Base-by-base conservation (phyloP, 2,329 filamentous ascomycete species). In the Grosmannia clavigera region DNA sequence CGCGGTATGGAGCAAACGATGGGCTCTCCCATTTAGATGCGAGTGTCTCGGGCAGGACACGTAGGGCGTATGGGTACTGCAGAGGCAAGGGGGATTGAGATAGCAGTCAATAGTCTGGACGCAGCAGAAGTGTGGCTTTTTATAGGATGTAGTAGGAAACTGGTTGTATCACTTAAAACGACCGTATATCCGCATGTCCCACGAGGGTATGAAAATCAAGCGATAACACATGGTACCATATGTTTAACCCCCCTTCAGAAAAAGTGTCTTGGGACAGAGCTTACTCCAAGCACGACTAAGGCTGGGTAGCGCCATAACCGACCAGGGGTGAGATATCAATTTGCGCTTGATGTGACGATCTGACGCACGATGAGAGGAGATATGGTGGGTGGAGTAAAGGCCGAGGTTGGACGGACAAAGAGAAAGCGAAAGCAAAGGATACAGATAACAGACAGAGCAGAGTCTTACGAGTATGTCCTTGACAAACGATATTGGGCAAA, bases 21-120 rank as follows among this genome's bases (percentile, higher is more conserved):
- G 81, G 74, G 57, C 75, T 77, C 68, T 86, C 76, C 89, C 89
- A 94, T 67, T 88, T 78, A 59, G 78, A 75, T 60, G 79, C 75
- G 62, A 92, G 77, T 60, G 84, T 81, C 61, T 76, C 72, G 55
- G 86, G 83, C 56, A 92, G 81, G 55, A 79, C 82, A 57, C 80
- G 72, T 62, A 92, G 76, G 58, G 87, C 86, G 73, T 90, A 92
- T 33, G 89, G 88, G 70, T 90, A 92, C 88, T 92, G 63, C 40
- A 48, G 35, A 31, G 35, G 46, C 33, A 48, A 33, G 5, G 25
- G 19, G 27, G 16, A 50, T 19, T 11, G 27, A 5, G 22, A 35
- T 11, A 22, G 22, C 19, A 40, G 53, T 25, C 29, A 55, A 55
- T 35, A 55, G 10, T 22, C 50, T 25, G 27, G 33, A 52, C 50